Conservation (phyloP, 1,284 basidiomycete species). For the Ceraceosorus guamensis region DNA sequence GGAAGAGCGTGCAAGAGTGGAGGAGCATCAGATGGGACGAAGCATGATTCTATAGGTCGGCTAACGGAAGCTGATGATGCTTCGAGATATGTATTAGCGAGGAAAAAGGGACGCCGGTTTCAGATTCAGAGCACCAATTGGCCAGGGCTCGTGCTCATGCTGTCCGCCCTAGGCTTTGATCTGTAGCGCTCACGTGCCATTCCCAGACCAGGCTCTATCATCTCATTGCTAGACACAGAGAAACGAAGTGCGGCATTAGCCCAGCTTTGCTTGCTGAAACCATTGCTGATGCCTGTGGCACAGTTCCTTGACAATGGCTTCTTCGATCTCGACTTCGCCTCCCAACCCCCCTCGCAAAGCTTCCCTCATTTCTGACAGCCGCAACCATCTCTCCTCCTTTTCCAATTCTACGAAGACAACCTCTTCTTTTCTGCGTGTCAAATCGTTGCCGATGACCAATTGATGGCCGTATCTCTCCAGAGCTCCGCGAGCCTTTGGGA, state of each 20-base stretch:
- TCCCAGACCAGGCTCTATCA: too few relatives aligned
- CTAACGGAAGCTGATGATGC: too few relatives aligned
- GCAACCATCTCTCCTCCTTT: slow-evolving; percentile 52
- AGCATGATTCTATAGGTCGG: too few relatives aligned
- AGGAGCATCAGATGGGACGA: slow-evolving; percentile 8
- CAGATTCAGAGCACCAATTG: too few relatives aligned
- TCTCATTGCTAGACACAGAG: too few relatives aligned
- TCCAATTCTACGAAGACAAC: slow-evolving; percentile 70
- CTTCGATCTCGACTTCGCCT: slow-evolving; percentile 66
- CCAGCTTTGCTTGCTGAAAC: slow-evolving; percentile 50
- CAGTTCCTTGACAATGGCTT: slow-evolving; percentile 75
- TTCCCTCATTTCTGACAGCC: slow-evolving; percentile 19
- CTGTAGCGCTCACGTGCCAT: too few relatives aligned
- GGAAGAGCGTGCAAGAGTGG: slow-evolving; percentile 9
- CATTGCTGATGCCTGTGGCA: slow-evolving; percentile 67
- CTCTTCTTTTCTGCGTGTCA: slow-evolving; percentile 78
- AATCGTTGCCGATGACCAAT: slow-evolving; percentile 90
- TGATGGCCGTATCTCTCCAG: slow-evolving; percentile 92
- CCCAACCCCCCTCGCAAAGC: too few relatives aligned
- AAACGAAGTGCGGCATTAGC: too few relatives aligned
- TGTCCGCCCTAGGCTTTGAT: too few relatives aligned
- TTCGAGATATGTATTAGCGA: too few relatives aligned
- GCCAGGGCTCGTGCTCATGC: too few relatives aligned
- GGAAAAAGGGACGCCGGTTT: too few relatives aligned
- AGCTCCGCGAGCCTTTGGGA: slow-evolving; percentile 82